Base-by-base conservation (phyloP, 1,284 basidiomycete genomes). In the Sporisorium exsertum region DNA sequence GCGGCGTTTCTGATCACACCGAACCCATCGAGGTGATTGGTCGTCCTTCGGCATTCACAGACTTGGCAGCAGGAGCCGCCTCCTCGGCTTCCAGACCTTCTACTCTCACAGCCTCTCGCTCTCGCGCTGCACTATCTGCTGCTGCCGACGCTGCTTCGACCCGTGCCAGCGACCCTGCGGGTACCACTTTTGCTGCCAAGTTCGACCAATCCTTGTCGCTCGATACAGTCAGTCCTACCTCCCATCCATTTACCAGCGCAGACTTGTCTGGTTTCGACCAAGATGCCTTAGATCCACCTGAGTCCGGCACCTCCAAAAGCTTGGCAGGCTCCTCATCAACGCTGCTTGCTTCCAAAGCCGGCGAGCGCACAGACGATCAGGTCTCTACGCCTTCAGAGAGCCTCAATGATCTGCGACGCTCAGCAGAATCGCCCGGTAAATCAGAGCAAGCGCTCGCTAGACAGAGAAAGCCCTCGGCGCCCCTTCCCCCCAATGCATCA, bases 11-110 rank as follows among this genome's bases (percentile, higher is more conserved):
- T 8, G 60, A 60, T 15, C 18, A 57, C 20, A 72, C 46, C 53
- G 72, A 75, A 26, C 67, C 72, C 2, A 57, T 75, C 35, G 72
- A 75, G 42, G 37, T 70, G 1, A 63, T 75, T 4, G 67, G 67
- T 1, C 67, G 63, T 16, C 43, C 59, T n/a, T 59, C 69, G 5
- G 56, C 59, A 20, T 59, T 47, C 52, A 27, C 56, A 1, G 37
- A 59, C 26, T 33, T 42, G 16, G 26, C 59, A 29, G 8, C 51
- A 8, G 40, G 15, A 20, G 37, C 45, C 5, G 22, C 26, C 15
- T 18, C 26, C 12, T 54, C 46, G 16, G 18, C 26, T 20, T 56
- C 58, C 5, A 51, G 52, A 40, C 37, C 57, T 40, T 43, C 57
- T 5, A 52, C 43, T 29, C 58, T 57, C 20, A 50, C 46, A 5